Base-by-base conservation (phyloP, 1,284 basidiomycete species). In the Schizophyllum amplum region DNA sequence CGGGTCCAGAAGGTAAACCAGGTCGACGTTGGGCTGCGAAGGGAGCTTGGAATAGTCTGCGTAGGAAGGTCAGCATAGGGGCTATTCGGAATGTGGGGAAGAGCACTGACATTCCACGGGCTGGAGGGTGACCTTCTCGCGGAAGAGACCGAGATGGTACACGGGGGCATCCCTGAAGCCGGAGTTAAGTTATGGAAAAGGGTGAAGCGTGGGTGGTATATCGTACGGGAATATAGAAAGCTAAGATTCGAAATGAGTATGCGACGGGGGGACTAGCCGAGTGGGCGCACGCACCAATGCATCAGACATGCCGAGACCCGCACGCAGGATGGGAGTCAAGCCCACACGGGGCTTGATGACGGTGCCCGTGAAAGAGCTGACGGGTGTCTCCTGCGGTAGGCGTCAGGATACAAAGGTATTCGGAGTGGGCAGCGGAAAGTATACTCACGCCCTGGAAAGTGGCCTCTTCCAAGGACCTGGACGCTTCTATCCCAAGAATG, bases 281-380 rank as follows among this genome's bases (percentile, higher is more conserved):
- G 17, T 51, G 49, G 47, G 33, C 33, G 33, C 33, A 62, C 67
- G 22, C 60, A 78, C 76, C 65, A 95, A 69, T 60, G 90, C 84
- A 63, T 97, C 93, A 0, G 90, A 84, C 91, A 98, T 94, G n/a
- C 93, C 93, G 57, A 95, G 75, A 21, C 95, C 95, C 15, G 95
- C 95, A 53, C 95, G 86, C 57, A 98, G 75, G 66, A 98, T 92
- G 27, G 95, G 95, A 2, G 91, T 87, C 55, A 98, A 72, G 5
- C 92, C 95, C 58, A 98, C 83, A 52, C 82, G 80, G 17, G 88
- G 81, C 66, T 84, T 87, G 68, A 92, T 80, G 26, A 66, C 67
- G 1, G 78, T 80, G 24, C 89, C 89, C 25, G 73, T 82, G 70
- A 90, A 91, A 11, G 79, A 70, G 5, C 76, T 81, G 22, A 92